These are phyloP conservation scores for Monosporascus sp. DNA, from an alignment of 2,329 filamentous ascomycete species.

Conservation along the genomic window DNA sequence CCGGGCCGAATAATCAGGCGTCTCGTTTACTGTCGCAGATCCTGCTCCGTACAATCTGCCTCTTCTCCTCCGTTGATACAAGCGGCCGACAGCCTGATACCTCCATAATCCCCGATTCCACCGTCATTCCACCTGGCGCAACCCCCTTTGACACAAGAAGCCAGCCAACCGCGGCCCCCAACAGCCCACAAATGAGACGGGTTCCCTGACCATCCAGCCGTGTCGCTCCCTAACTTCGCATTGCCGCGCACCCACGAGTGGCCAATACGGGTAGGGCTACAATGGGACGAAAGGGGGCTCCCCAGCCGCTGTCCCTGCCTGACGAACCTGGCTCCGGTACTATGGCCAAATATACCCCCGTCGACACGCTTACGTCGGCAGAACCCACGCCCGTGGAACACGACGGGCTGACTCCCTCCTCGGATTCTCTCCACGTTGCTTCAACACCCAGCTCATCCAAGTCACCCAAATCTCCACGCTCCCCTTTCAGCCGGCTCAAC, in stretches of 20 bases:
- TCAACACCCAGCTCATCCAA: slow-evolving; percentile 22
- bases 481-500: slow-evolving; percentile 27
- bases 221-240: no score
- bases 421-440: slow-evolving; percentile 16
- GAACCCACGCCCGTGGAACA: background rate
- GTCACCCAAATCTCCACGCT: slow-evolving; percentile 27
- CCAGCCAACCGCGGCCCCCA: background rate
- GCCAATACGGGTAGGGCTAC: slow-evolving; percentile 6
- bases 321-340: slow-evolving; percentile 23
- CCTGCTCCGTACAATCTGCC: slow-evolving; percentile 6
- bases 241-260: background rate
- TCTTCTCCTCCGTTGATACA: slow-evolving; percentile 6
- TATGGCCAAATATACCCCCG: background rate
- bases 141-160: background rate
- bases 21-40: slow-evolving; percentile 8
- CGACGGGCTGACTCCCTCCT: background rate
- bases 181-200: background rate
- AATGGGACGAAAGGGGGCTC: slow-evolving; percentile 56
- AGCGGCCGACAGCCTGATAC: slow-evolving; percentile 23
- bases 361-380: background rate
- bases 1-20: background rate
- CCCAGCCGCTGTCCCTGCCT: slow-evolving; percentile 52
- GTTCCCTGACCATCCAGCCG: background rate
- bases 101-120: slow-evolving; percentile 19
- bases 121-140: slow-evolving; percentile 2